Conservation (phyloP, 2,329 filamentous ascomycete species). For the Colletotrichum abscissum region DNA sequence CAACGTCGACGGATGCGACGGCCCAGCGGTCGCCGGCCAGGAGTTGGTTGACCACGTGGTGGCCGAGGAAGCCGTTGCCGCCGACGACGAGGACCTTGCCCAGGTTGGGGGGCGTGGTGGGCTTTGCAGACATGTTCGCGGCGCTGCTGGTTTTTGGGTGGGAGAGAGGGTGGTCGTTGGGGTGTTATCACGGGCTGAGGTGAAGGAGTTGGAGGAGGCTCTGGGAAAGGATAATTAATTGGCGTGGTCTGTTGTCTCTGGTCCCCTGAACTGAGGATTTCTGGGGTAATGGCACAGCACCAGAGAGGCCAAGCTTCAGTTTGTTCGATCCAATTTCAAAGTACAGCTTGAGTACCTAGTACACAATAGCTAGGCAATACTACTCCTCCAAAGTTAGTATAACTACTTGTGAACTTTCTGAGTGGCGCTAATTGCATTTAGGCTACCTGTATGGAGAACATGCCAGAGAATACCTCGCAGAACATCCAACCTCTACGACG, state of each 20-base stretch:
- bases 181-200: neutral
- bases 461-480: constrained; percentile 8
- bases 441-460: neutral
- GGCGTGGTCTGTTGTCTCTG: constrained; percentile 4
- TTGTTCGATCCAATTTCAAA: constrained; percentile 5
- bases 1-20: constrained; percentile 70
- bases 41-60: constrained; percentile 82
- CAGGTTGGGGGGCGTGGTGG: constrained; percentile 50
- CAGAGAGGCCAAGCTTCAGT: constrained; percentile 14
- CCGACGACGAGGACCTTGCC: constrained; percentile 83
- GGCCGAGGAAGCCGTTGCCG: constrained; percentile 86
- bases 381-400: neutral
- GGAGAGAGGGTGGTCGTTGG: constrained; percentile 1
- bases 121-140: constrained; percentile 44
- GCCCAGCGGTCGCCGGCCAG: constrained; percentile 59
- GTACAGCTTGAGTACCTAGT: constrained; percentile 15
- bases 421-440: constrained; percentile 23
- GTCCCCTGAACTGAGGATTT: constrained; percentile 10
- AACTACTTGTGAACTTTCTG: constrained; percentile 16
- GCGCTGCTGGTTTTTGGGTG: neutral
- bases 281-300: constrained; percentile 18
- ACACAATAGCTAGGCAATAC: neutral
- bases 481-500: neutral
- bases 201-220: neutral
- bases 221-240: neutral